A percentile compares a stretch with the other conserved stretches of the same genome.
These are phyloP conservation scores for Withania somnifera DNA, from an alignment of 305 asterid genomes.

Conservation along the genomic window DNA sequence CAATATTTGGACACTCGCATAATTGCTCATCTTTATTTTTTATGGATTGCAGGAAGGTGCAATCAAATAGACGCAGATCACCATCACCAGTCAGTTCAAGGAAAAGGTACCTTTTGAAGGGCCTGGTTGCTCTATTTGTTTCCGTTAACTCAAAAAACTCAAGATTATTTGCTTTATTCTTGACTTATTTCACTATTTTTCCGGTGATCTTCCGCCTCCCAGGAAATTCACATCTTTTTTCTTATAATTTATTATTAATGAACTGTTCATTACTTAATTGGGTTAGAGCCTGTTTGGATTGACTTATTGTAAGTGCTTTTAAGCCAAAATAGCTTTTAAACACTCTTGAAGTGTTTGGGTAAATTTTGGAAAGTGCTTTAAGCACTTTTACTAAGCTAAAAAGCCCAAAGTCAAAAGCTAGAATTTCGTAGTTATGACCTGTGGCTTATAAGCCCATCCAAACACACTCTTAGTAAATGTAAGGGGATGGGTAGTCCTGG, in stretches of 20 bases:
- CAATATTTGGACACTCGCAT: background rate
- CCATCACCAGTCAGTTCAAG: slow-evolving; percentile 69
- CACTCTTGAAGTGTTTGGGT: too few relatives aligned
- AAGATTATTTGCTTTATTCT: background rate
- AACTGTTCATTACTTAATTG: background rate
- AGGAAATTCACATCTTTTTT: background rate
- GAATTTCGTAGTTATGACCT: too few relatives aligned
- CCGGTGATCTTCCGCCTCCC: background rate
- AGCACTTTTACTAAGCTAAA: too few relatives aligned
- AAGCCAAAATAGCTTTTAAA: too few relatives aligned
- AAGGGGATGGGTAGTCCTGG: background rate
- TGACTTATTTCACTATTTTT: background rate
- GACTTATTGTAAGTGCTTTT: too few relatives aligned
- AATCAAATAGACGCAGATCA: slow-evolving; percentile 50
- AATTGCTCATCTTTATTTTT: slow-evolving; percentile 5
- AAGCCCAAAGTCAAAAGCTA: too few relatives aligned
- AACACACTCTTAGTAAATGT: too few relatives aligned
- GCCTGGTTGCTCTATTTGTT: background rate
- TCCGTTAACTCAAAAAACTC: background rate
- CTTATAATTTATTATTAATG: background rate
- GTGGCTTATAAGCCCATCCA: too few relatives aligned
- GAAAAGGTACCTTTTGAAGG: slow-evolving; percentile 48
- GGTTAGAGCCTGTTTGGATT: too few relatives aligned
- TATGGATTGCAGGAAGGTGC: slow-evolving; percentile 52
- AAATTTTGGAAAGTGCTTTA: too few relatives aligned